Evolutionary conservation across 1,284 basidiomycete species (phyloP).

Genomic region (Earliella scabrosa): DNA sequence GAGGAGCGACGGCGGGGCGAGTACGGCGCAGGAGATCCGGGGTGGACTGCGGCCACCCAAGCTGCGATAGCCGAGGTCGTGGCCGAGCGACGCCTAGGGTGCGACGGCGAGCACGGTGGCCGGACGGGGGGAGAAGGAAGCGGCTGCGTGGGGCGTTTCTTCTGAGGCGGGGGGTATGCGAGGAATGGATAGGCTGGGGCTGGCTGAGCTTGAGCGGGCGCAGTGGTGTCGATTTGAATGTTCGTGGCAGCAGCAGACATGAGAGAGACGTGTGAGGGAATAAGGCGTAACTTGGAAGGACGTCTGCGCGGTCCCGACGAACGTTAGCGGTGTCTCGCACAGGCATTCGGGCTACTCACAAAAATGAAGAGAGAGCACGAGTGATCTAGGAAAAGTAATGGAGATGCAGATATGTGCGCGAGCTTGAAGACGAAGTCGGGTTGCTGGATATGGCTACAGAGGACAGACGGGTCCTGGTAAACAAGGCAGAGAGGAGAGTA

Average conservation of each 20-base stretch:
- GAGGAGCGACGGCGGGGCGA: slow-evolving; percentile 32
- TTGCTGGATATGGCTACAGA: slow-evolving; percentile 24
- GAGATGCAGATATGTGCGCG: slow-evolving; percentile 2
- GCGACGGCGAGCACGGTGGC: slow-evolving; percentile 37
- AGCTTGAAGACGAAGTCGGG: slow-evolving; percentile 14
- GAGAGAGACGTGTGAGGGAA: slow-evolving; percentile 13
- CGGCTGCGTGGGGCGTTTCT: slow-evolving; percentile 37
- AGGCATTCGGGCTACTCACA: slow-evolving; percentile 8
- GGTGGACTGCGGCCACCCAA: slow-evolving; percentile 67
- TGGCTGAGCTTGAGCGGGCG: slow-evolving; percentile 12
- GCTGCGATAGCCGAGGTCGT: slow-evolving; percentile 45
- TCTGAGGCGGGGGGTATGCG: slow-evolving; percentile 37
- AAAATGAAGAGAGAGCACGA: slow-evolving; percentile 3
- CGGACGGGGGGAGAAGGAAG: slow-evolving; percentile 34
- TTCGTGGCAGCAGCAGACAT: slow-evolving; percentile 25
- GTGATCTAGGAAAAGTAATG: background rate
- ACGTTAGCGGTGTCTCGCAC: background rate
- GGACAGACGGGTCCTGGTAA: slow-evolving; percentile 12
- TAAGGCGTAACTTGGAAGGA: slow-evolving; percentile 1
- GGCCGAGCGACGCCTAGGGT: slow-evolving; percentile 33
- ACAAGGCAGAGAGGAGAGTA: slow-evolving; percentile 4
- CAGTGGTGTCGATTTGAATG: slow-evolving; percentile 5
- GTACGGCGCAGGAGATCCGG: slow-evolving; percentile 63
- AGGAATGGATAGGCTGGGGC: slow-evolving; percentile 36
- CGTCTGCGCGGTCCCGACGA: slow-evolving; percentile 7